Conservation (phyloP, 805 yeast genomes). For the Saccharomycopsis javanensis region DNA sequence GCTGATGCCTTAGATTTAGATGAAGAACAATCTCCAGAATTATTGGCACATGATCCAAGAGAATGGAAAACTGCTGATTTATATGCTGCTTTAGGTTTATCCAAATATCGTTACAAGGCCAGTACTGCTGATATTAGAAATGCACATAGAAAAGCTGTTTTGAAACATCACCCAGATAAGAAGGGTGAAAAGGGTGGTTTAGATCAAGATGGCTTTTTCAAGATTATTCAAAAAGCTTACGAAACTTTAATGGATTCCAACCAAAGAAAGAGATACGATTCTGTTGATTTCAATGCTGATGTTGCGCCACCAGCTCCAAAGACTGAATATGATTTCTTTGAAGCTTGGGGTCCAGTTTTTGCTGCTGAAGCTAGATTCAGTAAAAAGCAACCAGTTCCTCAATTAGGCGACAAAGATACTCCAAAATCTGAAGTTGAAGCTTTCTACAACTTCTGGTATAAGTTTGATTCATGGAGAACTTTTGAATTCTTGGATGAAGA, state of each 20-base stretch:
- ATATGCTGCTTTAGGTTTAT: slow-evolving; percentile 90
- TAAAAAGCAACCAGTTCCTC: slow-evolving; percentile 81
- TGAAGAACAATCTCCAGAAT: slow-evolving; percentile 57
- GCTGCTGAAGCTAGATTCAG: slow-evolving; percentile 88
- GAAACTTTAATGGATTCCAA: slow-evolving; percentile 79
- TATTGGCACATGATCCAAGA: slow-evolving; percentile 87
- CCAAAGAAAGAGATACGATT: slow-evolving; percentile 90
- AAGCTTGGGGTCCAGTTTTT: slow-evolving; percentile 89
- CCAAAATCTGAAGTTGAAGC: slow-evolving; percentile 73
- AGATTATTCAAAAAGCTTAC: slow-evolving; percentile 93
- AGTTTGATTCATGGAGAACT: slow-evolving; percentile 96
- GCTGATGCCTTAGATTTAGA: slow-evolving; percentile 51
- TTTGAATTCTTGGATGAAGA: slow-evolving; percentile 98
- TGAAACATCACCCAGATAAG: slow-evolving; percentile 97
- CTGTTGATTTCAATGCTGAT: slow-evolving; percentile 84
- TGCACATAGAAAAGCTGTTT: slow-evolving; percentile 94
- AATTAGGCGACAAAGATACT: slow-evolving; percentile 58
- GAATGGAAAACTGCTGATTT: slow-evolving; percentile 97
- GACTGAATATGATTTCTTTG: slow-evolving; percentile 70
- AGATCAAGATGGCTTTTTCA: slow-evolving; percentile 94
- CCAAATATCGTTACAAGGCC: slow-evolving; percentile 84
- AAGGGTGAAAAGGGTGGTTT: slow-evolving; percentile 75
- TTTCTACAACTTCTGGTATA: slow-evolving; percentile 87
- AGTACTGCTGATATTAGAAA: slow-evolving; percentile 88
- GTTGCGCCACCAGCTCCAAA: slow-evolving; percentile 68